A percentile compares a stretch with the other conserved stretches of the same genome.
Conservation (phyloP, 106 monocot species). For the Dendrobium huoshanense region DNA sequence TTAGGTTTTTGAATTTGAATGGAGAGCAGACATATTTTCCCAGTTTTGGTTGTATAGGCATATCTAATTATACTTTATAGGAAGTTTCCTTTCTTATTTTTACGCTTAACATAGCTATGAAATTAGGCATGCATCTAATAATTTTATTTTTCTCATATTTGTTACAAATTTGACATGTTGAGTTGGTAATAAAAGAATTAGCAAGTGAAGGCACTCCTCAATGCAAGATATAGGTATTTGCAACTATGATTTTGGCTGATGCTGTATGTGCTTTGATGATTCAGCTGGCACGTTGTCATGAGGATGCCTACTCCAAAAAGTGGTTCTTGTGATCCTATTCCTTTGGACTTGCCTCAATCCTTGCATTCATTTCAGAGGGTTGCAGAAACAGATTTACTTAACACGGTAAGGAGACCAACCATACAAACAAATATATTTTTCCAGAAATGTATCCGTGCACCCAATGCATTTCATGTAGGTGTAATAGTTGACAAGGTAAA, state of each 20-base stretch:
- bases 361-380: constrained; percentile 85
- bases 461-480: not conserved
- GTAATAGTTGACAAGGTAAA: not conserved
- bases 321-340: constrained; percentile 76
- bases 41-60: no score
- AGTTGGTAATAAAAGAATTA: not conserved
- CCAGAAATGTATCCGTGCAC: not conserved
- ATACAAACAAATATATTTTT: not conserved
- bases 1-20: no score
- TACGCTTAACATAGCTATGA: no score
- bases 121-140: not conserved
- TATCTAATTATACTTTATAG: no score
- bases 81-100: no score
- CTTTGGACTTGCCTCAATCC: constrained; percentile 72
- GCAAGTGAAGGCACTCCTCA: not conserved
- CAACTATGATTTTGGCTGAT: not conserved
- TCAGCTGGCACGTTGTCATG: constrained; percentile 95
- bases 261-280: not conserved
- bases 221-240: constrained; percentile 3
- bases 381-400: constrained; percentile 48
- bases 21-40: no score
- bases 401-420: constrained; percentile 41
- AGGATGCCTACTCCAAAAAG: constrained; percentile 64
- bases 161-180: not conserved
- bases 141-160: not conserved